A percentile compares a stretch with the other conserved stretches of the same genome.
Evolutionary conservation across 2,329 filamentous ascomycete genomes (phyloP).

Genomic region (Diaporthe helianthi): DNA sequence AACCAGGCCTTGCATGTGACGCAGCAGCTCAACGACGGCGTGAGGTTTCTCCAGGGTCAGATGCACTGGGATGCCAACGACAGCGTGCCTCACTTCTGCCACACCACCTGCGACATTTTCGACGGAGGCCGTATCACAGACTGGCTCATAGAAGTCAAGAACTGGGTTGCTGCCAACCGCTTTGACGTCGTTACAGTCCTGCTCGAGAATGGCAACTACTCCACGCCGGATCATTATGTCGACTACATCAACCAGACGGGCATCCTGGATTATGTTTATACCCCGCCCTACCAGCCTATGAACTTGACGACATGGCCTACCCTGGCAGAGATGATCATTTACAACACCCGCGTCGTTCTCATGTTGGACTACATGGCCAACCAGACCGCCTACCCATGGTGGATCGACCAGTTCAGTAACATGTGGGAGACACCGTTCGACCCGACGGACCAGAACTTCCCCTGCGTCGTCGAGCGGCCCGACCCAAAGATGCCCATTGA

Average conservation of each 20-base stretch:
- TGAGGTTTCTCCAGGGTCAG: slow-evolving; percentile 69
- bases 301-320: slow-evolving; percentile 81
- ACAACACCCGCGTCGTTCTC: slow-evolving; percentile 74
- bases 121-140: slow-evolving; percentile 79
- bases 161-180: slow-evolving; percentile 78
- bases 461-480: slow-evolving; percentile 80
- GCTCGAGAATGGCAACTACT: slow-evolving; percentile 83
- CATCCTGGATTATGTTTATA: slow-evolving; percentile 75
- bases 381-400: slow-evolving; percentile 79
- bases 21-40: slow-evolving; percentile 78
- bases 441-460: slow-evolving; percentile 68
- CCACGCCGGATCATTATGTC: slow-evolving; percentile 67
- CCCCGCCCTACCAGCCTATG: slow-evolving; percentile 73
- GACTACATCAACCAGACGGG: slow-evolving; percentile 75
- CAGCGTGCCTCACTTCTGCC: slow-evolving; percentile 75
- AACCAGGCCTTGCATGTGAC: slow-evolving; percentile 76
- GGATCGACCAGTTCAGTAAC: slow-evolving; percentile 86
- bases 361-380: slow-evolving; percentile 88
- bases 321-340: slow-evolving; percentile 76
- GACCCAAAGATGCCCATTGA: slow-evolving; percentile 54
- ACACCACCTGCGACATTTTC: slow-evolving; percentile 82
- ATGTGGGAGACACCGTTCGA: slow-evolving; percentile 94
- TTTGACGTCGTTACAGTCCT: slow-evolving; percentile 90
- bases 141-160: slow-evolving; percentile 72
- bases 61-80: slow-evolving; percentile 64